Conservation (phyloP, 768 basidiomycete genomes). For the Psilocybe sp. region DNA sequence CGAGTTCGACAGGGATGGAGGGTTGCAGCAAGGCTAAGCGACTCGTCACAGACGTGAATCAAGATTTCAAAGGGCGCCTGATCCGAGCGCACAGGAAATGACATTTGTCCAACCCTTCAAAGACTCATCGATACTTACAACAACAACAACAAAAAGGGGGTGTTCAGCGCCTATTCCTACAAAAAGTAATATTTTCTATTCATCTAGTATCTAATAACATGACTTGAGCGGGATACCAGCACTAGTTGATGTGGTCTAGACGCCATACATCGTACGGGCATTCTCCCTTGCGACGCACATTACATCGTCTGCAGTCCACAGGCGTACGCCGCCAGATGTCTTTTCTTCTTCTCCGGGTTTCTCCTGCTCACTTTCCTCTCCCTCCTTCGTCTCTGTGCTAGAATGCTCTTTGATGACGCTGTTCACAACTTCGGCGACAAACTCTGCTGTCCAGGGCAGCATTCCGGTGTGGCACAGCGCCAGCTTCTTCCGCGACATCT, state of each 20-base stretch:
- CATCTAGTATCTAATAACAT: no score
- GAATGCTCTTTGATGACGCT: conserved; percentile 12
- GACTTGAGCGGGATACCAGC: no score
- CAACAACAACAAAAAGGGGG: no score
- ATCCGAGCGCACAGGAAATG: no score
- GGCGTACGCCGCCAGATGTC: neutral
- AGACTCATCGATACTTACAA: no score
- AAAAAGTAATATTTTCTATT: no score
- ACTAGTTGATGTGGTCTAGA: conserved; percentile 17
- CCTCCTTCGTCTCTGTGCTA: neutral
- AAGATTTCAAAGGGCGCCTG: no score
- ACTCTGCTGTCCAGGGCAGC: conserved; percentile 85
- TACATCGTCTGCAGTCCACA: conserved; percentile 54
- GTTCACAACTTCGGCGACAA: conserved; percentile 50
- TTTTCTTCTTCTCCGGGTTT: neutral
- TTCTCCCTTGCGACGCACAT: conserved; percentile 65
- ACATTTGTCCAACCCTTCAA: no score
- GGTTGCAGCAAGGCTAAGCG: no score
- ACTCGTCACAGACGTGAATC: no score
- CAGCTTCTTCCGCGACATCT: conserved; percentile 53
- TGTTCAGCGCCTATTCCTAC: no score
- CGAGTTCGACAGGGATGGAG: no score
- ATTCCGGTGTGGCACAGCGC: conserved; percentile 77
- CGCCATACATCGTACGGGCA: conserved; percentile 59
- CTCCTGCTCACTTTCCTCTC: neutral